Evolutionary conservation across 208 protist genomes (phyloP), one percentile per base, ranked within the genome.

Genomic region (Leishmania major): DNA sequence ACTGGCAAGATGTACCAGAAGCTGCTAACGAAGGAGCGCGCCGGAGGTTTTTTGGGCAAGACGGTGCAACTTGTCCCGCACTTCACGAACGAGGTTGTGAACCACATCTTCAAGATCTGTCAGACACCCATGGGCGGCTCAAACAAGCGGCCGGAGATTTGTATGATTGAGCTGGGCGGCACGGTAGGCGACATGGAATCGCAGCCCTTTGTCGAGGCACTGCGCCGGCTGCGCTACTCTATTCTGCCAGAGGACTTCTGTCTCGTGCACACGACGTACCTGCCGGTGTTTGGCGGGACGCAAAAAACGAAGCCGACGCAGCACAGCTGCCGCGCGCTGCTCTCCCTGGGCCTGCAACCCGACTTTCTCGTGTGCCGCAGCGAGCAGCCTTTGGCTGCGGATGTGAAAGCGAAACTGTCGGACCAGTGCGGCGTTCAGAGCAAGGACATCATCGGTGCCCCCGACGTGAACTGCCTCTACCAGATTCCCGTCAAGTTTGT

Each of bases 271-370:
- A 96, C 91, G 35, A 97, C 93, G 37, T 97, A 97, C 83, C 91
- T 98, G 22, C 96, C 96, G 37, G 92, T 96, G 15, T 97, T 98
- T 82, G 89, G 93, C 15, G 98, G 99, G 45, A 99, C 99, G 88
- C 98, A 99, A 88, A 99, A 99, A 94, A 99, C 99, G 60, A 99
- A 99, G 93, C 99, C 99, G 45, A 99, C 99, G 2, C 99, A 99
- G 92, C 97, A 99, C 94, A 97, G 90, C 84, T 98, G 99, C 64
- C 94, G 96, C 75, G 91, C 98, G 64, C 92, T 99, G 40, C 92
- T 99, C 55, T 95, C 98, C 5, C 87, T 99, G 17, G 99, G 99
- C 53, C 90, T 99, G 59, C 93, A 91, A n/a, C 99, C 99, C 31
- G 99, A 99, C 83, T 93, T 99, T 45, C 96, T 99, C 79, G 96